Base-by-base conservation (phyloP, 2,329 filamentous ascomycete genomes). In the Cordyceps fumosorosea region DNA sequence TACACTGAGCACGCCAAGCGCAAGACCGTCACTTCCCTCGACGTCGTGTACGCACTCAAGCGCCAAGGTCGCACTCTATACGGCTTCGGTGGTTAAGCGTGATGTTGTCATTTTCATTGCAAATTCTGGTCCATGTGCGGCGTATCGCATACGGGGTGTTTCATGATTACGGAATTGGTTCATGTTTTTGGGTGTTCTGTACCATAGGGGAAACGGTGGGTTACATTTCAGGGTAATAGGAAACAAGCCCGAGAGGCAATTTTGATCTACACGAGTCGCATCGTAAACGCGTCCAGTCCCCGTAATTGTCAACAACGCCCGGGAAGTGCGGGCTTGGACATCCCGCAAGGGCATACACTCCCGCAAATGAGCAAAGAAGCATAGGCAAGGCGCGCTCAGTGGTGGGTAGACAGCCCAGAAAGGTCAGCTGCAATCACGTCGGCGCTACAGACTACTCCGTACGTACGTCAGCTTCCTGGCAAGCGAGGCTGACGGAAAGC, bases 1-100 rank as follows among this genome's bases (percentile, higher is more conserved):
- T 88, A 88, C 79, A 87, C 85, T 57, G 85, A 88, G 78, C 85
- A 88, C 78, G 85, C 85, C 76, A 88, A 88, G 83, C 83, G 85
- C 76, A 88, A 88, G 84, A 88, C 85, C 18, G 85, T 88, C 75
- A 88, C 82, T 47, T 84, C 82, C 3, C 79, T 84, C 59, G 82
- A 84, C 68, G 82, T 84, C 29, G 82, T 84, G 73, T 84, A 84
- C 67, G 81, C 81, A 37, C 78, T 84, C 68, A 84, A 84, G 79
- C 76, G 82, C 72, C 82, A 84, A 76, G 82, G 82, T 70, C 80
- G 86, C 72, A 88, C 88, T 74, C 86, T 90, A 68, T 91, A 90
- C 81, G 88, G 88, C 79, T 90, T 90, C 82, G 88, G 88, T 81
- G 88, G 88, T 82, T 90, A 89, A 54, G 42, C 26, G 56, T 47